Base-by-base conservation (phyloP, 179 eudicot genomes). In the Patellifolia procumbens region DNA sequence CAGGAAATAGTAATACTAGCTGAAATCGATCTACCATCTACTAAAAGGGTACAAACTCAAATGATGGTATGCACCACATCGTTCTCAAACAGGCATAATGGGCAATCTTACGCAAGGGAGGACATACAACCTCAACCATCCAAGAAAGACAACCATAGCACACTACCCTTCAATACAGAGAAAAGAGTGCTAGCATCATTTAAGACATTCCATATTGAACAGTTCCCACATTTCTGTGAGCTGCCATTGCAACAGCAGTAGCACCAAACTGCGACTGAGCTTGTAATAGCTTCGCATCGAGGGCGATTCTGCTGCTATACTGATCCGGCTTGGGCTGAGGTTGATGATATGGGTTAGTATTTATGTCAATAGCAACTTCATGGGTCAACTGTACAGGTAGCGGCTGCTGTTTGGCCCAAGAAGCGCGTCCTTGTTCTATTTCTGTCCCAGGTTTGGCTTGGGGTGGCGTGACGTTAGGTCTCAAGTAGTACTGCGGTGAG, bases 181-280 rank as follows among this genome's bases (percentile, higher is more conserved):
- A 49, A 22, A 32, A 68, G 19, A 68, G 19, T 51, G 74, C 7
- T 39, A 52, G 20, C 34, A 65, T 35, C 11, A 28, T 61, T 79
- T 79, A 83, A 19, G 92, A 82, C 86, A 87, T 77, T 68, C 92
- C 91, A 69, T 81, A 82, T 59, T 88, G 89, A 55, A 87, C 86
- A 34, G 91, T 82, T 34, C 90, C 90, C 29, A 83, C 91, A 70
- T 91, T 91, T 76, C 91, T 74, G 55, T 83, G 91, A 79, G 94
- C 87, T 68, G 87, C 84, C 75, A 84, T 89, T 9, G 88, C 88
- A 55, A 87, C 88, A 12, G 87, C 88, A 2, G 86, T 76, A 64
- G 88, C 86, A 35, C 91, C 85, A 58, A 90, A 80, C 83, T 86
- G 96, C 1, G 92, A 77, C 59, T 87, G 96, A 17, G 91, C 92